phyloP scores from a whole-genome alignment of 1,284 basidiomycete genomes.

The Chalciporus sp. region DNA sequence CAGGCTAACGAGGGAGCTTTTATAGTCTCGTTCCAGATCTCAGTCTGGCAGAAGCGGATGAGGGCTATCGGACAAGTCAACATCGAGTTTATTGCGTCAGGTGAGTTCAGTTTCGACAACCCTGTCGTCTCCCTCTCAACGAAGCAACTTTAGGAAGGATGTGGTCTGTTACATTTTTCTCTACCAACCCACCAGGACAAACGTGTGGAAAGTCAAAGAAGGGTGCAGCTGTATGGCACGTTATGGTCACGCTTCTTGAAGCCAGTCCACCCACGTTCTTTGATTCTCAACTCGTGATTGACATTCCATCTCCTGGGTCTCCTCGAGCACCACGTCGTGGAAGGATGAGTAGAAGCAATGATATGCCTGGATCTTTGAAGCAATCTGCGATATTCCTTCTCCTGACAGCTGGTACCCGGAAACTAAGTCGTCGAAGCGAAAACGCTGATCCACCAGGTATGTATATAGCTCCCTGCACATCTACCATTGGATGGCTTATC shows the following conservation, averaged over 20 bases:
- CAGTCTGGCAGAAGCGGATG: conserved; percentile 70
- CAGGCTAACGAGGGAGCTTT: conserved; percentile 54
- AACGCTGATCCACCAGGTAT: conserved; percentile 11
- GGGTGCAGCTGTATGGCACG: conserved; percentile 51
- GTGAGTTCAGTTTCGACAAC: conserved; percentile 8
- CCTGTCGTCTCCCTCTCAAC: background rate
- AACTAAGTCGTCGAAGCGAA: conserved; percentile 14
- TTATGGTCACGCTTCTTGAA: conserved; percentile 47
- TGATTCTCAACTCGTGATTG: conserved; percentile 19
- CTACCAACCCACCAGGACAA: conserved; percentile 7
- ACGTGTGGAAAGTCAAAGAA: conserved; percentile 12
- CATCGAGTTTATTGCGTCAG: conserved; percentile 68
- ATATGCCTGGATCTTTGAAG: background rate
- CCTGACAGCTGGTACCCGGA: conserved; percentile 12
- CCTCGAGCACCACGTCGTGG: background rate
- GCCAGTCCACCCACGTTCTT: conserved; percentile 26
- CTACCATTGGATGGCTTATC: background rate
- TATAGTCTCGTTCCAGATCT: conserved; percentile 53
- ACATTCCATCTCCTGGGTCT: background rate
- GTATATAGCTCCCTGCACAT: background rate
- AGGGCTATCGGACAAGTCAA: conserved; percentile 52
- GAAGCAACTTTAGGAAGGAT: conserved; percentile 38
- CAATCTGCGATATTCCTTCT: conserved; percentile 3
- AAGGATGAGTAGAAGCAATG: background rate
- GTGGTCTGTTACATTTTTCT: conserved; percentile 33